Base-by-base conservation (phyloP, 805 yeast species). In the Candida methanosorbosa region DNA sequence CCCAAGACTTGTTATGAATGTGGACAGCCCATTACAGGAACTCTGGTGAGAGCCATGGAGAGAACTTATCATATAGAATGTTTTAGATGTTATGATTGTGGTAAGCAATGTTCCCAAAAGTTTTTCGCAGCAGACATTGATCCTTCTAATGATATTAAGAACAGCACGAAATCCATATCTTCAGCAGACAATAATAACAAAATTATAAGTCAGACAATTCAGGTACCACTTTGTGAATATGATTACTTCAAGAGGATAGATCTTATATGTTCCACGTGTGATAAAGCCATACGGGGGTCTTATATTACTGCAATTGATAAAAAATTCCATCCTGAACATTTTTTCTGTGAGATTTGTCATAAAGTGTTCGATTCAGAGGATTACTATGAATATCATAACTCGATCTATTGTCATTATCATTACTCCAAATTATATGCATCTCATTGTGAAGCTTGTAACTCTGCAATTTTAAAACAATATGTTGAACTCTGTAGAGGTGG, bases 251-350 rank as follows among this genome's bases (percentile, higher is more conserved):
- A 74, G 52, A 72, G 94, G 45, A 71, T 87, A 37, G 82, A 84
- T 38, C 68, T 92, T 34, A 72, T 92, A n/a, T 92, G 99, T 52
- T 72, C 70, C 50, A 82, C 77, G 14, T 92, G 99, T 61, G 75
- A 84, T 43, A 73, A 71, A 18, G 95, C 95, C 4, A 66, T 94
- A 33, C 63, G 96, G 46, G 97, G 97, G 0, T 82, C 95, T 2
- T 90, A 90, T 59, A 87, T 88, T 38, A 88, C 95, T 1, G 97
- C 97, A 0, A 72, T 88, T 48, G 95, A 94, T 11, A 76, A 79
- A 46, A 83, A 90, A 50, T 92, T 86, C 56, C 97, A 92, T 50
- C 79, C 90, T 34, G 96, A 92, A 46, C 98, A 92, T 59, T 92
- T 94, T 59, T 82, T 85, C 37, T 94, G 98, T 61, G 77, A 81